These are phyloP conservation scores for Candida yuanshanica DNA, from an alignment of 805 yeast species.

Conservation along the genomic window DNA sequence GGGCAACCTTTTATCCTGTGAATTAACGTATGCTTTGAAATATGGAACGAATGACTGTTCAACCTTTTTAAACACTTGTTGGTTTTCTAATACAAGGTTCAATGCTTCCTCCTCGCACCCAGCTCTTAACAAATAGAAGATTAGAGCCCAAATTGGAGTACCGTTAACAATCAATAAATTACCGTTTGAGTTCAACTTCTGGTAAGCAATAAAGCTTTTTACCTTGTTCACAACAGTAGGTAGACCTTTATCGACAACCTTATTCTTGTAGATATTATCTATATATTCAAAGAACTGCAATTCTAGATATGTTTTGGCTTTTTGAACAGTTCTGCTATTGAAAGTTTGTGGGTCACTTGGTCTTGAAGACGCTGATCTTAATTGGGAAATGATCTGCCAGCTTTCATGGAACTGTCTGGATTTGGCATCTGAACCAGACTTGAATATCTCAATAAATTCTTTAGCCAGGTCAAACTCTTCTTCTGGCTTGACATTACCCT, in stretches of 20 bases:
- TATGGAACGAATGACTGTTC: conserved; percentile 82
- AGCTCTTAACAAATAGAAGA: conserved; percentile 79
- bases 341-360: conserved; percentile 18
- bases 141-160: conserved; percentile 88
- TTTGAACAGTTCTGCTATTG: conserved; percentile 38
- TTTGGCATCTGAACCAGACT: conserved; percentile 51
- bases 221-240: conserved; percentile 73
- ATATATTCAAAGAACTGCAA: conserved; percentile 71
- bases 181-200: conserved; percentile 38
- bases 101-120: conserved; percentile 80
- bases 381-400: conserved; percentile 58
- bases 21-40: conserved; percentile 61
- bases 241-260: conserved; percentile 52
- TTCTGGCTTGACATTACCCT: conserved; percentile 8
- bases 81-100: conserved; percentile 56
- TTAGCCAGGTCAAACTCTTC: conserved; percentile 49
- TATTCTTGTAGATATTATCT: conserved; percentile 55
- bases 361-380: conserved; percentile 21
- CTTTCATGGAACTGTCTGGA: conserved; percentile 69
- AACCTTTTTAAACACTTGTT: conserved; percentile 71
- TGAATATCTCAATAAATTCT: conserved; percentile 56
- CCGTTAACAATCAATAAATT: conserved; percentile 68
- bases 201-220: conserved; percentile 49
- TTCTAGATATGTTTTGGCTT: conserved; percentile 61
- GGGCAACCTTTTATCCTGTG: conserved; percentile 50